Conservation (phyloP, 257 asterid genomes). For the Striga asiatica region DNA sequence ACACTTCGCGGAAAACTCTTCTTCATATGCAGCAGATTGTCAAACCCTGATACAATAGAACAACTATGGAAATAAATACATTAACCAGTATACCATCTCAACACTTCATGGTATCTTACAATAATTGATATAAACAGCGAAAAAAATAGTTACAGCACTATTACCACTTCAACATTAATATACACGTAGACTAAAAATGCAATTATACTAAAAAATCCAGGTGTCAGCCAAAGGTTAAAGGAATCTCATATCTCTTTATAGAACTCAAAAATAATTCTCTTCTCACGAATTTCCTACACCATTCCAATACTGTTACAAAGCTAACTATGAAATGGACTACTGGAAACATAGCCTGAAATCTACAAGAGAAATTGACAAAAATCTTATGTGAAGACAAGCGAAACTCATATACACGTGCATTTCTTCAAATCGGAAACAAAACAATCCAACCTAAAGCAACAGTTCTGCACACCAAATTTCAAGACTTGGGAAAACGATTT, state of each 20-base stretch:
- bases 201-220: background rate
- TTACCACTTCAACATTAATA: background rate
- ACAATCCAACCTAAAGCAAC: slow-evolving; percentile 8
- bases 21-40: slow-evolving; percentile 1
- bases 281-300: background rate
- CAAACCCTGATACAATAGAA: slow-evolving; percentile 24
- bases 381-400: background rate
- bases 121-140: background rate
- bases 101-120: slow-evolving; percentile 8
- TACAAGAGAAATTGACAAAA: background rate
- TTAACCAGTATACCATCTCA: slow-evolving; percentile 1
- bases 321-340: slow-evolving; percentile 1
- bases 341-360: background rate
- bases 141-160: background rate
- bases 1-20: slow-evolving; percentile 10
- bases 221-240: background rate
- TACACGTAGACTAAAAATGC: slow-evolving; percentile 1
- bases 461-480: background rate
- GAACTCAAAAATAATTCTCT: no score
- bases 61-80: slow-evolving; percentile 5
- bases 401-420: background rate
- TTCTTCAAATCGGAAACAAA: background rate
- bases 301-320: background rate
- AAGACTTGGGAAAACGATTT: slow-evolving; percentile 2
- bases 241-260: slow-evolving; percentile 5